These are phyloP conservation scores for Bipolaris victoriae DNA, from an alignment of 2,329 filamentous ascomycete genomes.

Conservation along the genomic window DNA sequence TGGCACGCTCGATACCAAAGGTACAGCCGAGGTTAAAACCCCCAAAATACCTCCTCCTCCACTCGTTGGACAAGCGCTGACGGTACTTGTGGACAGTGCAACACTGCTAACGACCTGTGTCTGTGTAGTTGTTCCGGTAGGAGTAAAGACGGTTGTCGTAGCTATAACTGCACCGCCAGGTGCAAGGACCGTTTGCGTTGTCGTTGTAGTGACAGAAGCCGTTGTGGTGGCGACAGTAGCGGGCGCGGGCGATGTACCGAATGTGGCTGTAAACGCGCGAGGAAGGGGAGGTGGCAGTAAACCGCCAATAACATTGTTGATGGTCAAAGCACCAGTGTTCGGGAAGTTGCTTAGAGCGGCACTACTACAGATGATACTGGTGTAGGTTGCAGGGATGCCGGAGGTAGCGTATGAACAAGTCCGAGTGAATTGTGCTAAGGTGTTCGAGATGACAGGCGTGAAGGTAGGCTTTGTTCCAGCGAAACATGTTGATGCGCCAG, in stretches of 20 bases:
- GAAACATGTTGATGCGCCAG: slow-evolving; percentile 18
- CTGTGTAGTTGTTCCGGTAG: not conserved
- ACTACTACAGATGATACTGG: slow-evolving; percentile 7
- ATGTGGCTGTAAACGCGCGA: slow-evolving; percentile 7
- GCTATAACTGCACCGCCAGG: not conserved
- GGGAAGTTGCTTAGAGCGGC: slow-evolving; percentile 8
- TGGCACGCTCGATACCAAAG: not conserved
- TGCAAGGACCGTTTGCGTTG: not conserved
- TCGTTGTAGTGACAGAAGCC: not conserved
- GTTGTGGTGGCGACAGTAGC: slow-evolving; percentile 4
- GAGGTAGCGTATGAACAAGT: slow-evolving; percentile 10
- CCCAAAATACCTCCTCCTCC: not conserved
- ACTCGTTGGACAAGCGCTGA: slow-evolving; percentile 8
- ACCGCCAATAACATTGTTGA: slow-evolving; percentile 1
- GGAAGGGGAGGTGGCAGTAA: not conserved
- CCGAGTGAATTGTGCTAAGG: slow-evolving; percentile 4
- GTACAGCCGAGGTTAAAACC: not conserved
- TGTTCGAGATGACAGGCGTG: slow-evolving; percentile 20
- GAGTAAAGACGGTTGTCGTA: slow-evolving; percentile 3
- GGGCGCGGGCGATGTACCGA: slow-evolving; percentile 11
- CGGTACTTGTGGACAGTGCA: not conserved
- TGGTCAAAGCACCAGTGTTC: slow-evolving; percentile 14
- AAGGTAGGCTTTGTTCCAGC: slow-evolving; percentile 11
- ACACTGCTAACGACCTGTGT: slow-evolving; percentile 1
- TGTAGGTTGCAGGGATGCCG: slow-evolving; percentile 5